Conservation (phyloP, 495 filamentous ascomycete genomes). For the Usnea hakonensis region DNA sequence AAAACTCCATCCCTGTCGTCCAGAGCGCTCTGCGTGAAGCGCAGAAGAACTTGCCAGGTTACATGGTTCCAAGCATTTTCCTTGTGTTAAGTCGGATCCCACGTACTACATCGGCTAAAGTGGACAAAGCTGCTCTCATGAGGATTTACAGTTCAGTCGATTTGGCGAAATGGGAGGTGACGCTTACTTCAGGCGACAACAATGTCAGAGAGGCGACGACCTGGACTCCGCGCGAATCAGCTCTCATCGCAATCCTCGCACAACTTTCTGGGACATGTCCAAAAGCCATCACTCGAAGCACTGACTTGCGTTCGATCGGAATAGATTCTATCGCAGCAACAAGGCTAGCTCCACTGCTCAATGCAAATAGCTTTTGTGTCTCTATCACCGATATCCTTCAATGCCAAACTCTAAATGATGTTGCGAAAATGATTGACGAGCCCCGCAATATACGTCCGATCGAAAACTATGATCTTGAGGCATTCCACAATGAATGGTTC, state of each 20-base stretch:
- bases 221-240: constrained; percentile 4
- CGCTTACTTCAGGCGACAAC: constrained; percentile 19
- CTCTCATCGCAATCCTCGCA: constrained; percentile 25
- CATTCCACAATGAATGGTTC: constrained; percentile 26
- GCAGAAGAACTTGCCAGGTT: constrained; percentile 24
- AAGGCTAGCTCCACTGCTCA: constrained; percentile 27
- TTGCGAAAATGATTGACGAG: not conserved
- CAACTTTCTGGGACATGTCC: constrained; percentile 25
- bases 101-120: constrained; percentile 32
- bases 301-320: constrained; percentile 28
- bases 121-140: constrained; percentile 29
- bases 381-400: constrained; percentile 29
- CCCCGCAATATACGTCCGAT: not conserved
- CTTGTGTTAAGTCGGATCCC: constrained; percentile 29
- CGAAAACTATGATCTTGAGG: constrained; percentile 23
- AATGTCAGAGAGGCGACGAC: not conserved
- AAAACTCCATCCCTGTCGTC: constrained; percentile 22
- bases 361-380: constrained; percentile 23
- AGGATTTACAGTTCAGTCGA: constrained; percentile 27
- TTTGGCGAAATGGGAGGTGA: constrained; percentile 29
- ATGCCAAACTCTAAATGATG: constrained; percentile 26
- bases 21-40: constrained; percentile 25
- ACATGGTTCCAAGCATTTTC: constrained; percentile 34
- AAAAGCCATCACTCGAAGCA: constrained; percentile 23
- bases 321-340: constrained; percentile 35